Percentiles rank a stretch among this genome's conserved stretches.
phyloP scores from a whole-genome alignment of 768 basidiomycete species.

The Xerocomellus dryophilus region DNA sequence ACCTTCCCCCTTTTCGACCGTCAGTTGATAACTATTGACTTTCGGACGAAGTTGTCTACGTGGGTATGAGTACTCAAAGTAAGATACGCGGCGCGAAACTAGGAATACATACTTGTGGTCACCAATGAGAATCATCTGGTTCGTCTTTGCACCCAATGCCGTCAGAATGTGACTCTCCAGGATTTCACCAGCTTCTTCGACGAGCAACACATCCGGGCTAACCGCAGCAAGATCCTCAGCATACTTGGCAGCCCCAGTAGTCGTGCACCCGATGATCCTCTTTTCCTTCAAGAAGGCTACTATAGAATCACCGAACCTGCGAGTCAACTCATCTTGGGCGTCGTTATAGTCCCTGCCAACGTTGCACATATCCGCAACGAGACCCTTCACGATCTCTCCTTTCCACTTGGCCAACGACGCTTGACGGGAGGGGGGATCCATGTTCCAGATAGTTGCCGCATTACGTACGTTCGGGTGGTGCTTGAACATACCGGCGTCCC shows the following conservation, averaged over 20 bases:
- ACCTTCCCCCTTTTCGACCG: slow-evolving; percentile 68
- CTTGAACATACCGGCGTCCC: slow-evolving; percentile 43
- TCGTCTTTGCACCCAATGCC: slow-evolving; percentile 45
- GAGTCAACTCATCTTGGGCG: slow-evolving; percentile 34
- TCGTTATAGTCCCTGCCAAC: slow-evolving; percentile 41
- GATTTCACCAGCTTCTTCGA: slow-evolving; percentile 76
- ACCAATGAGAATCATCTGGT: slow-evolving; percentile 65
- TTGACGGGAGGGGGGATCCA: slow-evolving; percentile 32
- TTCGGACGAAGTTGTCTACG: slow-evolving; percentile 69
- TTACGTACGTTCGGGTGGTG: slow-evolving; percentile 21
- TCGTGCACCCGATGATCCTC: slow-evolving; percentile 67
- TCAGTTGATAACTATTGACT: slow-evolving; percentile 61
- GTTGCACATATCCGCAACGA: slow-evolving; percentile 34
- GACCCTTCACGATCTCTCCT: slow-evolving; percentile 33
- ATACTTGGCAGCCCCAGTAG: slow-evolving; percentile 68
- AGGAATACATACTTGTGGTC: slow-evolving; percentile 63
- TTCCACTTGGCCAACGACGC: slow-evolving; percentile 35
- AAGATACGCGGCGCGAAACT: neutral
- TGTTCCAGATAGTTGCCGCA: slow-evolving; percentile 37
- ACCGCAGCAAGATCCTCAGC: slow-evolving; percentile 43
- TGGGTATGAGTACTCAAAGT: neutral
- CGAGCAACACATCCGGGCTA: slow-evolving; percentile 52
- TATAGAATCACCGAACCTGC: slow-evolving; percentile 36
- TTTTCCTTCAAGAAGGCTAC: slow-evolving; percentile 41
- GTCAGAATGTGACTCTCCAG: slow-evolving; percentile 66